phyloP scores from a whole-genome alignment of 805 yeast species.

The Jamesozyma lodderae region DNA sequence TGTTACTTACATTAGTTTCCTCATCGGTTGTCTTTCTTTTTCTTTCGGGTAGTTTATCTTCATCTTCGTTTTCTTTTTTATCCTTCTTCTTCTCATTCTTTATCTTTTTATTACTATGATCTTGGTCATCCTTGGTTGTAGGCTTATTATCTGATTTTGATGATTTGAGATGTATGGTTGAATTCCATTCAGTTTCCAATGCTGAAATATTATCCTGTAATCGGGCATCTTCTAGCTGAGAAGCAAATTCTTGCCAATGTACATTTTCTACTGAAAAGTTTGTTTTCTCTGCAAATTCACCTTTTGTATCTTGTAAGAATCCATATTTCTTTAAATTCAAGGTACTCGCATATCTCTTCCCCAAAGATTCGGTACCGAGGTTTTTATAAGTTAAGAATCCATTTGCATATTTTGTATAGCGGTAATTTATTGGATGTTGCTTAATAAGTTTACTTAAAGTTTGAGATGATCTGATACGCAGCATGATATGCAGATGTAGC shows the following conservation, averaged over 20 bases:
- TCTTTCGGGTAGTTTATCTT: not conserved
- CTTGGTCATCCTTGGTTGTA: not conserved
- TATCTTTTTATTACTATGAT: not conserved
- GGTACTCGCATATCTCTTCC: not conserved
- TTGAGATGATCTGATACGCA: too few species aligned
- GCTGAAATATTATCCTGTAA: not conserved
- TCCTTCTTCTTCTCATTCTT: not conserved
- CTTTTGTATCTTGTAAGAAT: too few species aligned
- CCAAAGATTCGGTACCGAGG: too few species aligned
- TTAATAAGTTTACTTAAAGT: too few species aligned
- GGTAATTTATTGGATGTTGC: too few species aligned
- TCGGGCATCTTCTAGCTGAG: not conserved
- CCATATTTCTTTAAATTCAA: too few species aligned
- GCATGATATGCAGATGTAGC: too few species aligned
- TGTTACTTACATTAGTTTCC: constrained; percentile 6
- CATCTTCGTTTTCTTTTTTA: constrained; percentile 1
- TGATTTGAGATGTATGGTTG: not conserved
- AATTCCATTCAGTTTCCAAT: not conserved
- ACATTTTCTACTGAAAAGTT: not conserved
- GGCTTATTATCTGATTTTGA: constrained; percentile 1
- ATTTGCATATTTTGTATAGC: too few species aligned
- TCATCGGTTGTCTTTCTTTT: not conserved
- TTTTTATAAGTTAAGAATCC: too few species aligned
- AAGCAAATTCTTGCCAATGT: not conserved
- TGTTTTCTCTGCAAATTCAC: not conserved